Base-by-base conservation (phyloP, 176 grass and related monocot species). In the Eremochloa ophiuroides region DNA sequence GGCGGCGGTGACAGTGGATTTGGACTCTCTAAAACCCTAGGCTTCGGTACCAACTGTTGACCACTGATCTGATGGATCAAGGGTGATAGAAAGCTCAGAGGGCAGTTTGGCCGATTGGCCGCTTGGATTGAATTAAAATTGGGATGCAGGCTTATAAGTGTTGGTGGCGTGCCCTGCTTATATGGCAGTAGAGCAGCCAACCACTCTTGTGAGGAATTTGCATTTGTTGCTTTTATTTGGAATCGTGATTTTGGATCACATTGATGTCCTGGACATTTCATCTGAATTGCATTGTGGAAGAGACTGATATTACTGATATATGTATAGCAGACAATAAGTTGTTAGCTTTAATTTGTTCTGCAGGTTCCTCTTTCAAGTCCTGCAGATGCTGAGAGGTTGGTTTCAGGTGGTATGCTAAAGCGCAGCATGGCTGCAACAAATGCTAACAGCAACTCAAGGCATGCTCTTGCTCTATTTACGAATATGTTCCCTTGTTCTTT, bases 401-500 rank as follows among this genome's bases (percentile, higher is more conserved):
- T 97, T 66, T 80, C 75, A 68, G 68, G 66, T 73, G 92, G 89
- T 63, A 94, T 94, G 80, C 72, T 84, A 15, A 97, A 92, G 63
- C 94, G 92, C n/a, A 88, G 78, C 75, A 97, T 92, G 80, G 94
- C 94, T 74, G 83, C 92, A 80, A 97, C 94, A 70, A 88, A 90
- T 92, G 92, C 89, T 47, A 97, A 97, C 34, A 87, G 83, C 76
- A 90, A 92, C 37, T 97, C 92, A 46, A 97, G 94, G 94, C 83
- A 97, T 81, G 88, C 80, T 77, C 60, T 61, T 81, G 88, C 74
- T 77, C 65, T 66, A 34, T 22, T 64, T 82, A 81, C 20, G 26
- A 23, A 76, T 74, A 33, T 22, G 15, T 78, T 76, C 8, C 42
- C 20, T 28, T 87, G 59, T 42, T 71, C 40, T 81, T 38, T 59